Base-by-base conservation (phyloP, 2,329 filamentous ascomycete species). In the Trichoderma asperellum region DNA sequence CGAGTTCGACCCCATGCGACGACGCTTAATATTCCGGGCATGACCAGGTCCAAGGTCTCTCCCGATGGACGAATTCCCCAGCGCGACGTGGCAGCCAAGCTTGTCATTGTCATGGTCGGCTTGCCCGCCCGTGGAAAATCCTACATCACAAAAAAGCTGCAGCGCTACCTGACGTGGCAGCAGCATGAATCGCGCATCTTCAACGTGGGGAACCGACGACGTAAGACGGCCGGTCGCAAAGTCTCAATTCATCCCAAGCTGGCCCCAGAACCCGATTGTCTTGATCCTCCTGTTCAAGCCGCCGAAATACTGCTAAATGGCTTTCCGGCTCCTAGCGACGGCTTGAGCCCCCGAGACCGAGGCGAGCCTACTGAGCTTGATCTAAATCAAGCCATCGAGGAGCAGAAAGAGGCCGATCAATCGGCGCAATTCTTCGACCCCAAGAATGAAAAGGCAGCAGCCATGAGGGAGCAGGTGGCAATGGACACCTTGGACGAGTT, bases 41-140 rank as follows among this genome's bases (percentile, higher is more conserved):
- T 99, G 84, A 99, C 96, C 70, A 92, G 94, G 76, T 98, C 95
- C 70, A 93, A 93, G 77, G 93, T 97, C 60, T 99, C 96, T 1
- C 96, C 96, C 10, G 96, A 99, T 80, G 96, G 96, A 73, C 90
- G 93, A 75, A 99, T 99, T 74, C 91, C 96, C 68, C 90, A 95
- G 77, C 88, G 95, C 76, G 96, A 99, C 86, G 92, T 99, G 61
- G 96, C 94, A 61, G 92, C 96, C 52, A 99, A 99, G 84, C 85
- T 99, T 71, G 93, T 98, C 77, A 97, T 99, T 76, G 90, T 99
- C 79, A 99, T 99, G 96, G 96, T 99, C 71, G 96, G 96, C 72
- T 83, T 99, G 75, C 96, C 96, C 2, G 96, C 96, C 11, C 87
- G 96, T 76, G 96, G 96, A 78, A 99, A 99, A 83, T 97, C 94